Percentiles rank a stretch among this genome's conserved stretches.
phyloP scores from a whole-genome alignment of 108 stramenopile genomes.

The Skeletonema grethae region DNA sequence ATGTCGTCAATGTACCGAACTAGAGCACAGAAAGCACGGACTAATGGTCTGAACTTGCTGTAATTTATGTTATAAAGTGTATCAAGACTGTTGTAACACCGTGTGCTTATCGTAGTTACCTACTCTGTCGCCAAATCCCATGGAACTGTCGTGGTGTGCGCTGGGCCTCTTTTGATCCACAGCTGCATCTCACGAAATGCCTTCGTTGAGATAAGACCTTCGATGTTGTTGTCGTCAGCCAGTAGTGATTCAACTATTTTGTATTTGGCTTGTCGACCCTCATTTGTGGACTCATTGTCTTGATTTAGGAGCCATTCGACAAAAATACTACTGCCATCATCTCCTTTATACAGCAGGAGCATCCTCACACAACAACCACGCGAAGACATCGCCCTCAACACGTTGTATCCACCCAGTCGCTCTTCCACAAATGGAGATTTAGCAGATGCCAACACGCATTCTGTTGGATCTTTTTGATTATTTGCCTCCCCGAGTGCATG shows the following conservation, averaged over 20 bases:
- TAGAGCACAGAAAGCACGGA: neutral
- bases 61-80: neutral
- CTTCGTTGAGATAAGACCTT: constrained; percentile 24
- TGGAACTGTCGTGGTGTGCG: constrained; percentile 8
- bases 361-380: constrained; percentile 21
- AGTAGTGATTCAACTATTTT: constrained; percentile 34
- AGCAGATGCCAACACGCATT: constrained; percentile 34
- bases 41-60: neutral
- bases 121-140: constrained; percentile 48
- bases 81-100: neutral
- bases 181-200: constrained; percentile 29
- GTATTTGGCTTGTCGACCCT: constrained; percentile 41
- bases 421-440: constrained; percentile 51
- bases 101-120: neutral
- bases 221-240: constrained; percentile 16
- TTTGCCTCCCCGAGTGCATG: constrained; percentile 43
- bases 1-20: neutral
- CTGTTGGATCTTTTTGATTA: constrained; percentile 27
- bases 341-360: constrained; percentile 20
- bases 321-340: constrained; percentile 11
- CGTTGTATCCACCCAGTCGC: constrained; percentile 37
- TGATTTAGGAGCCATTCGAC: constrained; percentile 39
- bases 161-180: constrained; percentile 27
- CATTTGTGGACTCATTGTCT: constrained; percentile 30
- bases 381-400: constrained; percentile 33